phyloP scores from a whole-genome alignment of 148 eudicot genomes.

The Dianthus caryophyllus region DNA sequence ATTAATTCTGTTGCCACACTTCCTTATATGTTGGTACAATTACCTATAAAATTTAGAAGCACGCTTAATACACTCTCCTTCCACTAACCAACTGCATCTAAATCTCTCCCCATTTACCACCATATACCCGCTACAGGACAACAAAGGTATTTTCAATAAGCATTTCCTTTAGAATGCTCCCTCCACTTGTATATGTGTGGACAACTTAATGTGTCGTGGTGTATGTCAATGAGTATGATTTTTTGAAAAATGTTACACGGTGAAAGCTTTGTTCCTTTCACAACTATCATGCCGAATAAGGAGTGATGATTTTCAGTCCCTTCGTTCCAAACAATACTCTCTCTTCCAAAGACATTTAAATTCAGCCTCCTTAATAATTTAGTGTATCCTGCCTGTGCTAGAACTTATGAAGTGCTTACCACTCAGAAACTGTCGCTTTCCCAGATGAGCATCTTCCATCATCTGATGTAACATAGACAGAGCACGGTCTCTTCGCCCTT shows the following conservation, averaged over 20 bases:
- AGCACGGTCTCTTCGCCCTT: slow-evolving; percentile 89
- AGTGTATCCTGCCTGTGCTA: not conserved
- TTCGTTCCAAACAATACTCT: not conserved
- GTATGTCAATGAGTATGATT: not conserved
- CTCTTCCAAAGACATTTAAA: slow-evolving; percentile 3
- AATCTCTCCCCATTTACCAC: not conserved
- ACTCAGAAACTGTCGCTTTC: slow-evolving; percentile 93
- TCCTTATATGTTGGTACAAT: not conserved
- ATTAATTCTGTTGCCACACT: not conserved
- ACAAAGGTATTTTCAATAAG: not conserved
- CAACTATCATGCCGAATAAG: not conserved
- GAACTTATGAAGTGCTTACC: slow-evolving; percentile 36
- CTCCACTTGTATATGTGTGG: slow-evolving; percentile 8
- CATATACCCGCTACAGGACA: not conserved
- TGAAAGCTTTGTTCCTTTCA: not conserved
- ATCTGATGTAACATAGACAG: slow-evolving; percentile 90
- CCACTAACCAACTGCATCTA: not conserved
- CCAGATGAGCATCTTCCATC: slow-evolving; percentile 99
- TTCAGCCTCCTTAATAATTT: not conserved
- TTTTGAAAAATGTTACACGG: not conserved
- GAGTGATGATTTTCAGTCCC: not conserved
- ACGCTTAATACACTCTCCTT: not conserved
- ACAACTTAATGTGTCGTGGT: not conserved
- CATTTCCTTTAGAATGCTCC: not conserved
- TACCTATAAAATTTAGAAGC: not conserved